Percentiles rank a stretch among this genome's conserved stretches.
phyloP scores from a whole-genome alignment of 768 basidiomycete species.

The Jaapia argillacea region DNA sequence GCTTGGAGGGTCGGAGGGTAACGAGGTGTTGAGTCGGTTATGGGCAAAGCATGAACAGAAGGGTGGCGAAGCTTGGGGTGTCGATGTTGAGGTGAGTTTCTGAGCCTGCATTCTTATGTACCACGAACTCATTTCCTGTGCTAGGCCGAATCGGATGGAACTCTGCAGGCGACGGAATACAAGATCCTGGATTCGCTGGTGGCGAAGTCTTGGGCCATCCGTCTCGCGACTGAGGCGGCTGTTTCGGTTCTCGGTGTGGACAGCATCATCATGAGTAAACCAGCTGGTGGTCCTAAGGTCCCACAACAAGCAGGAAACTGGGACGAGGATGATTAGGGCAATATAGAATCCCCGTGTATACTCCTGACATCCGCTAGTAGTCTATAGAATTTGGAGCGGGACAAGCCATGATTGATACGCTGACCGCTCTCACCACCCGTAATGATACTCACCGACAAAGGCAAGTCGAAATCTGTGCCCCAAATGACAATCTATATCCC shows the following conservation, averaged over 20 bases:
- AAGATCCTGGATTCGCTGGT: slow-evolving; percentile 82
- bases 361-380: too few species aligned
- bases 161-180: slow-evolving; percentile 48
- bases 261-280: slow-evolving; percentile 95
- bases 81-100: slow-evolving; percentile 75
- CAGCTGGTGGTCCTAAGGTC: slow-evolving; percentile 81
- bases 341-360: too few species aligned
- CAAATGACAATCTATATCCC: too few species aligned
- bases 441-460: too few species aligned
- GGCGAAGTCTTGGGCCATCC: slow-evolving; percentile 85
- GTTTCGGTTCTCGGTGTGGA: slow-evolving; percentile 89
- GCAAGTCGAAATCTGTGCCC: too few species aligned
- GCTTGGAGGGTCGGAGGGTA: slow-evolving; percentile 81
- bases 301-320: slow-evolving; percentile 83
- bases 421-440: too few species aligned
- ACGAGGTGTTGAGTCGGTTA: slow-evolving; percentile 80
- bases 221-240: slow-evolving; percentile 87
- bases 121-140: slow-evolving; percentile 5
- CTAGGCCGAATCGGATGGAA: slow-evolving; percentile 74
- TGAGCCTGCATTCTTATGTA: background rate
- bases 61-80: slow-evolving; percentile 68
- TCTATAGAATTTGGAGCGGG: too few species aligned
- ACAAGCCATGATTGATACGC: too few species aligned
- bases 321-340: slow-evolving; percentile 52
- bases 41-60: slow-evolving; percentile 86